Evolutionary conservation across 805 yeast species (phyloP), one percentile per base, ranked within the genome.

Genomic region (Saturnispora zaruensis): DNA sequence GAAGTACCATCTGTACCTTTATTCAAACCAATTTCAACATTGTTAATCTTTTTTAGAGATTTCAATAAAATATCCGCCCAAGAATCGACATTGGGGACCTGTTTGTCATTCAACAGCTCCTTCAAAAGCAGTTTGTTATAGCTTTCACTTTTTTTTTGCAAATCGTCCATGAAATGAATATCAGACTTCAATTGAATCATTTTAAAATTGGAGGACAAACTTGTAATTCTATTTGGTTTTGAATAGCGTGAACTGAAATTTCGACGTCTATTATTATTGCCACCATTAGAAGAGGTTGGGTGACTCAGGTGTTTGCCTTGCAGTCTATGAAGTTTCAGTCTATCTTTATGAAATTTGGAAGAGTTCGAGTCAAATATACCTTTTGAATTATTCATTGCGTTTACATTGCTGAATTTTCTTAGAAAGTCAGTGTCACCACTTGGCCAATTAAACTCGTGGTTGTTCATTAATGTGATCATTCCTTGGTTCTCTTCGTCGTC

Each of bases 71-170:
- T 72, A 0, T 59, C 56, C 2, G 69, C 66, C 98, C 98, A 93
- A n/a, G 66, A 62, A 1, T 70, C 74, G 7, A 67, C 63, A 41
- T 75, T 65, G 3, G 67, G 66, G 3, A 85, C 68, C 3, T 71
- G 75, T 55, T 84, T 82, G 58, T 84, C 91, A 4, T 68, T 67
- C 40, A 87, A 67, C 13, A 81, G 74, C 61, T 87, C 95, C 6
- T 59, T 64, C 13, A 86, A 60, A 9, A 86, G 61, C 2, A 70
- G 67, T n/a, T 71, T 68, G 38, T 84, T 70, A 52, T 78, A 82
- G 13, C 59, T 64, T 33, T 70, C 67, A 37, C 68, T 66, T 6
- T 66, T 66, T 36, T 66, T 57, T 33, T 64, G 53, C 44, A 65
- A 65, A 42, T 65, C 68, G 49, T 64, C 68, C 46, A 60, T 47